These are phyloP conservation scores for Metschnikowia lunata DNA, from an alignment of 805 yeast genomes.

Conservation along the genomic window DNA sequence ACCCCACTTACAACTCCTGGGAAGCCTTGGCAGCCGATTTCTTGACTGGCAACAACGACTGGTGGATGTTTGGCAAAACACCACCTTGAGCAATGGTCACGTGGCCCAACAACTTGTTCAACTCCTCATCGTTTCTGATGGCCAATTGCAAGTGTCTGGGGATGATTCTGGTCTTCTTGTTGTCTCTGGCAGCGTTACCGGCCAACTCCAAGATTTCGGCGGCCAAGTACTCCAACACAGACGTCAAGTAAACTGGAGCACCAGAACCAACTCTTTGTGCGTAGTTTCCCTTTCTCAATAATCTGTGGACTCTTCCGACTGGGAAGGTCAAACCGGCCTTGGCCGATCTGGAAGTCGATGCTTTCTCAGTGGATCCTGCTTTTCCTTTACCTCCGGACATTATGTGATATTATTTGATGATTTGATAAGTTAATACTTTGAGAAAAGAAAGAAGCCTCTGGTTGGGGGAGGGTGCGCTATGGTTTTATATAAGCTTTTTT, in stretches of 20 bases:
- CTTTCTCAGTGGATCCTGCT: conserved; percentile 46
- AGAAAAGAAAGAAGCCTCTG: neutral
- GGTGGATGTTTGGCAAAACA: conserved; percentile 49
- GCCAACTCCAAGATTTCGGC: conserved; percentile 51
- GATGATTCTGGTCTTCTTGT: conserved; percentile 81
- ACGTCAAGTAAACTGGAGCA: conserved; percentile 49
- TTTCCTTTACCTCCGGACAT: conserved; percentile 32
- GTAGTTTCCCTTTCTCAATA: conserved; percentile 48
- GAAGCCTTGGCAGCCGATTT: conserved; percentile 22
- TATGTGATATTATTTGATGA: conserved; percentile 8
- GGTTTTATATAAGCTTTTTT: conserved; percentile 12
- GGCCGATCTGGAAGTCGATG: conserved; percentile 46
- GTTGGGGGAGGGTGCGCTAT: conserved; percentile 1
- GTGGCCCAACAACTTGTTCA: conserved; percentile 51
- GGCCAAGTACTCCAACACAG: conserved; percentile 47
- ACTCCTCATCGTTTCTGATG: conserved; percentile 50
- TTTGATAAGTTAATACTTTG: conserved; percentile 1
- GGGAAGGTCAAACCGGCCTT: conserved; percentile 50
- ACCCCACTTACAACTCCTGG: conserved; percentile 21
- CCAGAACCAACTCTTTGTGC: conserved; percentile 52
- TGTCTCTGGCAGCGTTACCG: conserved; percentile 55
- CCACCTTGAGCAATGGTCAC: conserved; percentile 60
- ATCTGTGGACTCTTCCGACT: conserved; percentile 49
- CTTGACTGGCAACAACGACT: conserved; percentile 41
- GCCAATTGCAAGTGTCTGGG: conserved; percentile 52